phyloP scores from a whole-genome alignment of 2,329 filamentous ascomycete species.

The Pseudocercospora pini-densiflorae region DNA sequence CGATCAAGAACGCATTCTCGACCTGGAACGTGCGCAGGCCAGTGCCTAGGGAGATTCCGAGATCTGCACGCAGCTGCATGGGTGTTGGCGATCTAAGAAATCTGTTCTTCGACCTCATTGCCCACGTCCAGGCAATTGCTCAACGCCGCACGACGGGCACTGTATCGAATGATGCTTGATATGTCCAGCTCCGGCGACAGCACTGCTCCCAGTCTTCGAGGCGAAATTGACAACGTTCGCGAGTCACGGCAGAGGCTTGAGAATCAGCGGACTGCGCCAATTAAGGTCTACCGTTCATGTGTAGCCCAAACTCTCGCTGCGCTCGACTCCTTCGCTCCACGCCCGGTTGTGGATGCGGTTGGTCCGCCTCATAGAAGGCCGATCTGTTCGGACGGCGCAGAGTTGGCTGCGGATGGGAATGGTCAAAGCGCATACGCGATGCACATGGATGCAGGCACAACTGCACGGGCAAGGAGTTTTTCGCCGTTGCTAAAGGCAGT shows the following conservation, averaged over 20 bases:
- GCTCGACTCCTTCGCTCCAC: conserved; percentile 3
- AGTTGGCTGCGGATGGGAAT: not conserved
- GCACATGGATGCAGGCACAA: conserved; percentile 1
- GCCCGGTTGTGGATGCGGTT: not conserved
- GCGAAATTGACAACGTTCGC: not conserved
- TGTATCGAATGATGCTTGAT: not conserved
- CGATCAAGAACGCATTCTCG: not conserved
- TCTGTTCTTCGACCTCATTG: not conserved
- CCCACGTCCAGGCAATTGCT: not conserved
- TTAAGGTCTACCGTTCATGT: not conserved
- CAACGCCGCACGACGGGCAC: too few relatives aligned
- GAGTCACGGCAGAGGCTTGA: not conserved
- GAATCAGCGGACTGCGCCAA: not conserved
- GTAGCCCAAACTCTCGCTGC: conserved; percentile 1
- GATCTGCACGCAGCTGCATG: not conserved
- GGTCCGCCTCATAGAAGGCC: not conserved
- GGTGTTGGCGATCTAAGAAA: not conserved
- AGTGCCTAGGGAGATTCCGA: not conserved
- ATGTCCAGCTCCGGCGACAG: not conserved
- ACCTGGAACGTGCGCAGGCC: not conserved
- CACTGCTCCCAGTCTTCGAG: not conserved
- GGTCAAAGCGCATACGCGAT: conserved; percentile 6
- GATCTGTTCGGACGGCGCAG: not conserved
- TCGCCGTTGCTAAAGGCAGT: not conserved
- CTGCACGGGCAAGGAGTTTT: conserved; percentile 8